Evolutionary conservation across 208 protist species (phyloP).

Genomic region (Trypanosoma lewisi): DNA sequence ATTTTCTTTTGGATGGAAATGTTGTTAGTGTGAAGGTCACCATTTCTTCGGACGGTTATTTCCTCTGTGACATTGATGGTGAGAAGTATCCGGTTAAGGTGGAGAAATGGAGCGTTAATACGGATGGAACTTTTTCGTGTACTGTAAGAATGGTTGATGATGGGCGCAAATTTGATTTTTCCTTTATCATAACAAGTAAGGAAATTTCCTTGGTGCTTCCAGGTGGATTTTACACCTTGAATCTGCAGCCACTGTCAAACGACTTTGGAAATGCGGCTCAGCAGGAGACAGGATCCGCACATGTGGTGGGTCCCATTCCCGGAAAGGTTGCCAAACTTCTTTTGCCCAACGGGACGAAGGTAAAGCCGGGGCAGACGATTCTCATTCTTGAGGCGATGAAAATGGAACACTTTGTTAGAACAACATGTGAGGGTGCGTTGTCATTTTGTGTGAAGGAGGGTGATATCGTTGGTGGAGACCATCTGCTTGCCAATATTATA

Average conservation of each 20-base stretch:
- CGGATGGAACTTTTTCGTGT: slow-evolving; percentile 10
- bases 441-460: slow-evolving; percentile 44
- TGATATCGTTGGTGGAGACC: slow-evolving; percentile 34
- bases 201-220: slow-evolving; percentile 26
- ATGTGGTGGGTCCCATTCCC: slow-evolving; percentile 88
- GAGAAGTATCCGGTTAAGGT: background rate
- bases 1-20: slow-evolving; percentile 29
- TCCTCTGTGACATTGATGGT: slow-evolving; percentile 17
- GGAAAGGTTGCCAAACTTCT: slow-evolving; percentile 88
- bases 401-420: slow-evolving; percentile 90
- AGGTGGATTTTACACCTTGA: slow-evolving; percentile 20
- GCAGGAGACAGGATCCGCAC: slow-evolving; percentile 77
- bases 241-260: slow-evolving; percentile 23
- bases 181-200: slow-evolving; percentile 17
- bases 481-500: slow-evolving; percentile 31
- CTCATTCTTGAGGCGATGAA: slow-evolving; percentile 96
- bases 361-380: slow-evolving; percentile 83
- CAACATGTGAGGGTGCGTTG: slow-evolving; percentile 47
- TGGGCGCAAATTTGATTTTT: slow-evolving; percentile 25
- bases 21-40: slow-evolving; percentile 32
- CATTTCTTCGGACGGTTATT: slow-evolving; percentile 11
- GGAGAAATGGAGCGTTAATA: background rate
- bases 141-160: slow-evolving; percentile 36
- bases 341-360: slow-evolving; percentile 70
- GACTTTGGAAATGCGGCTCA: slow-evolving; percentile 45